These are phyloP conservation scores for Kuraishia ogatae DNA, from an alignment of 805 yeast species.

Conservation along the genomic window DNA sequence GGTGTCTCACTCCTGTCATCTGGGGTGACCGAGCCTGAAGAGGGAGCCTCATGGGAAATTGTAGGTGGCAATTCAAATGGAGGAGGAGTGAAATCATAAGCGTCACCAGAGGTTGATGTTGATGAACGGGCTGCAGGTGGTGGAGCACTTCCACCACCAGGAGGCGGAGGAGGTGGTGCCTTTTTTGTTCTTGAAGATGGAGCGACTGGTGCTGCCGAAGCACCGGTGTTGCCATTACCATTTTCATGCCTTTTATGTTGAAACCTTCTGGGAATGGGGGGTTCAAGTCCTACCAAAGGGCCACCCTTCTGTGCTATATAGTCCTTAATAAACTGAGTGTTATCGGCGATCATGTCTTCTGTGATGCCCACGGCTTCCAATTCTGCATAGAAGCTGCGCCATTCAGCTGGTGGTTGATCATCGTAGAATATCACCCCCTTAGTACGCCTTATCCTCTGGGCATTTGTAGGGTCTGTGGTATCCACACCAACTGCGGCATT, in stretches of 20 bases:
- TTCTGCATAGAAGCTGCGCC: conserved; percentile 68
- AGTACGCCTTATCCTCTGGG: conserved; percentile 46
- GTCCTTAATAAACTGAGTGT: conserved; percentile 72
- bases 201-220: conserved; percentile 10
- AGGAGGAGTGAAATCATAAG: conserved; percentile 15
- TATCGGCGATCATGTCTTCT: conserved; percentile 85
- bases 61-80: conserved; percentile 10
- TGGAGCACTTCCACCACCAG: conserved; percentile 27
- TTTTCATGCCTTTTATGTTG: conserved; percentile 21
- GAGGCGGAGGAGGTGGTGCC: conserved; percentile 30
- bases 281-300: conserved; percentile 75
- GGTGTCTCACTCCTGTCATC: conserved; percentile 4
- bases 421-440: conserved; percentile 65
- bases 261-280: conserved; percentile 66
- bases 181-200: conserved; percentile 16
- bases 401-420: conserved; percentile 74
- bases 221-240: conserved; percentile 1
- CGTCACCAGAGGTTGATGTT: conserved; percentile 9
- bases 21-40: conserved; percentile 9
- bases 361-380: conserved; percentile 72
- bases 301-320: conserved; percentile 71
- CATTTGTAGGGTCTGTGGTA: conserved; percentile 27
- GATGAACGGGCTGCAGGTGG: conserved; percentile 33
- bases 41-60: conserved; percentile 7
- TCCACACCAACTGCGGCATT: conserved; percentile 22